Base-by-base conservation (phyloP, 1,284 basidiomycete genomes). In the Rugosomyces carneus region DNA sequence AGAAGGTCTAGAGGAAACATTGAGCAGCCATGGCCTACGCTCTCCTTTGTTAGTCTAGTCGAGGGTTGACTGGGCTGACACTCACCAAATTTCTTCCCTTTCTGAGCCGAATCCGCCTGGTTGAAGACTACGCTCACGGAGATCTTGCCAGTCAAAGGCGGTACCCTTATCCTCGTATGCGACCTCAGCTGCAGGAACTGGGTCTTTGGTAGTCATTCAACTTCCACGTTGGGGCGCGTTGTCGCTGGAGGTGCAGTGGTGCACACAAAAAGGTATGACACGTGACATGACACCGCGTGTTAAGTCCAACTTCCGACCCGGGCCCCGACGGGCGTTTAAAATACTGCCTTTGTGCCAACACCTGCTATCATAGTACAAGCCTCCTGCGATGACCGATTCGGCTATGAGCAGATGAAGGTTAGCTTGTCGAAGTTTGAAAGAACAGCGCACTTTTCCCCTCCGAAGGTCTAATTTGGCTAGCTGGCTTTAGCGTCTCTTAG, bases 31-130 rank as follows among this genome's bases (percentile, higher is more conserved):
- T 1, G 75, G 70, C 77, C 76, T 78, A 41, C 31, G 31, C 15
- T 16, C 15, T 13, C 13, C 31, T n/a, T 15, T n/a, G 42, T 23
- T 23, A 39, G 41, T 42, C 23, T 31, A 20, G 36, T 11, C 24
- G 5, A 19, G 18, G 9, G 15, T 16, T 10, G 35, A 42, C 8
- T 29, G 27, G 42, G 24, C 13, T 34, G 35, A 63, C 75, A 50
- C 31, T 4, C 52, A 81, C 85, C 85, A 88, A 55, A 85, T 66
- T 37, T 66, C 58, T 19, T 57, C 64, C 56, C 84, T 71, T 32
- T 73, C 68, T 8, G 64, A 60, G 15, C 81, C 76, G 57, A 88
- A 87, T 1, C 84, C 84, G 21, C 80, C 76, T 29, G 80, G 76
- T 42, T 57, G 54, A 7, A 85, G 61, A 51, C 81, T 84, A 40